A percentile compares a stretch with the other conserved stretches of the same genome.
Conservation (phyloP, 176 grass and related monocot genomes). For the Zea luxurians region DNA sequence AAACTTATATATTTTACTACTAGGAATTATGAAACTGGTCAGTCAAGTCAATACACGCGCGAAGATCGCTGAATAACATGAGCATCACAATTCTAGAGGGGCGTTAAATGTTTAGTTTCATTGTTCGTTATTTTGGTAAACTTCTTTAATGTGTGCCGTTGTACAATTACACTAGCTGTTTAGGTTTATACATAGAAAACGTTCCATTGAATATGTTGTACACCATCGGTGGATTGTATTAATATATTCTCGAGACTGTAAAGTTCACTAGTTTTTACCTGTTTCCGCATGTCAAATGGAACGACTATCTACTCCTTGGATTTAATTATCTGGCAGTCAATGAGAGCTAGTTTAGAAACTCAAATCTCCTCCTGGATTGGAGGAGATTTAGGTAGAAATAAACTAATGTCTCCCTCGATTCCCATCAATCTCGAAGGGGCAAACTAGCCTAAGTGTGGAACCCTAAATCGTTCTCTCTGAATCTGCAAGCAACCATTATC, state of each 20-base stretch:
- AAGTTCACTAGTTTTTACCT: not conserved
- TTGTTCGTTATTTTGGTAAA: not conserved
- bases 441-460: no score
- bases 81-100: slow-evolving; percentile 19
- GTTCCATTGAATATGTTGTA: not conserved
- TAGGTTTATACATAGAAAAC: not conserved
- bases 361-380: not conserved
- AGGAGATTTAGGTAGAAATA: no score
- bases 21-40: not conserved
- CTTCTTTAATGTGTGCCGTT: not conserved
- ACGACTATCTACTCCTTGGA: not conserved
- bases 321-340: not conserved
- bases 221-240: not conserved
- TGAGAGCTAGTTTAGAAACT: not conserved
- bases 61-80: slow-evolving; percentile 12
- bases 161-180: not conserved
- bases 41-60: not conserved
- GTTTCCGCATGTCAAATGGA: slow-evolving; percentile 10
- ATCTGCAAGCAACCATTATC: not conserved
- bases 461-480: not conserved
- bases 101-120: not conserved
- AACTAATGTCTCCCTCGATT: no score
- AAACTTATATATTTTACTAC: slow-evolving; percentile 26
- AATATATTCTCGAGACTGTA: not conserved
- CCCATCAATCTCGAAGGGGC: no score